Evolutionary conservation across 768 basidiomycete species (phyloP).

Genomic region (Vararia minispora): DNA sequence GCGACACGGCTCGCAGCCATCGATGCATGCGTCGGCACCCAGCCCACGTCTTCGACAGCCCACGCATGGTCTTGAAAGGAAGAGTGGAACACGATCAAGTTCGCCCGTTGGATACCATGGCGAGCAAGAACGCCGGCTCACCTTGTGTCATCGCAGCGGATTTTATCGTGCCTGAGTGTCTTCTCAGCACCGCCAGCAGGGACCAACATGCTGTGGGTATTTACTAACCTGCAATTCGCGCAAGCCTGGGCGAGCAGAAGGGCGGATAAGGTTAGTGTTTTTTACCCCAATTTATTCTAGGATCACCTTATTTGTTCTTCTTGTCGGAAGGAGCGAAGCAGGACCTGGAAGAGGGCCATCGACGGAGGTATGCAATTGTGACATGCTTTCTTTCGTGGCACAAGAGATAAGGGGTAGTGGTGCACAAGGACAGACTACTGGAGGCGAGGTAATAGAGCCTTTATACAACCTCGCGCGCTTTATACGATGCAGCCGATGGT

Average conservation of each 20-base stretch:
- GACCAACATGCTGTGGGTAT: constrained; percentile 2
- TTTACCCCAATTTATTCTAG: no score
- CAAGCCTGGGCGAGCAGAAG: constrained; percentile 55
- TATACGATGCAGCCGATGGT: no score
- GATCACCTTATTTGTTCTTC: constrained; percentile 8
- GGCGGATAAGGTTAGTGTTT: no score
- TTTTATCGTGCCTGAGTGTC: constrained; percentile 42
- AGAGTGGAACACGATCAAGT: not conserved
- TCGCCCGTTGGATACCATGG: not conserved
- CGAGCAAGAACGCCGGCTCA: constrained; percentile 16
- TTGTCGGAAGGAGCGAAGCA: constrained; percentile 1
- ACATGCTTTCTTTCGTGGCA: no score
- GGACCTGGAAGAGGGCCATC: constrained; percentile 3
- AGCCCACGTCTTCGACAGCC: constrained; percentile 48
- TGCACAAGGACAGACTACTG: no score
- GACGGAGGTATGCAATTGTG: no score
- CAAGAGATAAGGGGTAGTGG: no score
- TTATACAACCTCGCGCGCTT: no score
- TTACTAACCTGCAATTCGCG: constrained; percentile 42
- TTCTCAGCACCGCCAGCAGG: constrained; percentile 9
- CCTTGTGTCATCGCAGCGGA: constrained; percentile 50
- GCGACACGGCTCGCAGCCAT: constrained; percentile 52
- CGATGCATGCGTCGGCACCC: constrained; percentile 39
- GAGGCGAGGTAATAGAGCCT: no score
- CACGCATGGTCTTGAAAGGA: constrained; percentile 37